These are phyloP conservation scores for Pseudovirgaria hyperparasitica DNA, from an alignment of 2,329 filamentous ascomycete genomes.

Conservation along the genomic window DNA sequence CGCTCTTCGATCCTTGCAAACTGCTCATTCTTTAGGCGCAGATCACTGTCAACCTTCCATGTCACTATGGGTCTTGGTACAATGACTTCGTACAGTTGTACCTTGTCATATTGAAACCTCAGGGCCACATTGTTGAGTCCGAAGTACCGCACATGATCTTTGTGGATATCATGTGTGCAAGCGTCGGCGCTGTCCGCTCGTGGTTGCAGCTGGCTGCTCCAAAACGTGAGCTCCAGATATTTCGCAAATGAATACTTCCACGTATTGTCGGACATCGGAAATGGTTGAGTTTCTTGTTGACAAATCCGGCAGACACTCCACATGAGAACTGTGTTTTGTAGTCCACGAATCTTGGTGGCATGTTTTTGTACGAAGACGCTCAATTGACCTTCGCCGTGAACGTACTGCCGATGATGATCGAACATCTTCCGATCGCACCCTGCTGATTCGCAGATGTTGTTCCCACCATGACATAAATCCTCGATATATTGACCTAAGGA, in stretches of 20 bases:
- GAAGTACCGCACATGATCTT: slow-evolving; percentile 87
- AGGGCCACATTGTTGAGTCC: slow-evolving; percentile 75
- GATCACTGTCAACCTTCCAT: slow-evolving; percentile 94
- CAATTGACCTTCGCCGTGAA: slow-evolving; percentile 88
- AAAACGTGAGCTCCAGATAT: slow-evolving; percentile 94
- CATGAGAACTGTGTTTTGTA: slow-evolving; percentile 76
- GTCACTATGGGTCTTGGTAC: slow-evolving; percentile 83
- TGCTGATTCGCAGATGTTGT: slow-evolving; percentile 66
- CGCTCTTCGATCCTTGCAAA: slow-evolving; percentile 70
- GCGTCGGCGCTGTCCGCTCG: slow-evolving; percentile 58
- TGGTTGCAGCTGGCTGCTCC: slow-evolving; percentile 71
- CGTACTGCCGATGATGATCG: slow-evolving; percentile 91
- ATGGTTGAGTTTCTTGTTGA: slow-evolving; percentile 76
- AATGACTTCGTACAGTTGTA: slow-evolving; percentile 86
- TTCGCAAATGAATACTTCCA: slow-evolving; percentile 99
- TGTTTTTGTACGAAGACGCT: slow-evolving; percentile 79
- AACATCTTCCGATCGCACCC: slow-evolving; percentile 81
- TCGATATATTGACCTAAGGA: slow-evolving; percentile 93
- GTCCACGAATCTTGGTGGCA: slow-evolving; percentile 49
- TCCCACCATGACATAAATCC: slow-evolving; percentile 66
- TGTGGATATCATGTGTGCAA: slow-evolving; percentile 86
- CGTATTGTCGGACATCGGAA: slow-evolving; percentile 82
- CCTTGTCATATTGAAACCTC: slow-evolving; percentile 81
- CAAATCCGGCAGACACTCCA: slow-evolving; percentile 96
- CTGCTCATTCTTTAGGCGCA: slow-evolving; percentile 85